A percentile compares a stretch with the other conserved stretches of the same genome.
phyloP scores from a whole-genome alignment of 768 basidiomycete genomes.

The Leucosporidium scottii region DNA sequence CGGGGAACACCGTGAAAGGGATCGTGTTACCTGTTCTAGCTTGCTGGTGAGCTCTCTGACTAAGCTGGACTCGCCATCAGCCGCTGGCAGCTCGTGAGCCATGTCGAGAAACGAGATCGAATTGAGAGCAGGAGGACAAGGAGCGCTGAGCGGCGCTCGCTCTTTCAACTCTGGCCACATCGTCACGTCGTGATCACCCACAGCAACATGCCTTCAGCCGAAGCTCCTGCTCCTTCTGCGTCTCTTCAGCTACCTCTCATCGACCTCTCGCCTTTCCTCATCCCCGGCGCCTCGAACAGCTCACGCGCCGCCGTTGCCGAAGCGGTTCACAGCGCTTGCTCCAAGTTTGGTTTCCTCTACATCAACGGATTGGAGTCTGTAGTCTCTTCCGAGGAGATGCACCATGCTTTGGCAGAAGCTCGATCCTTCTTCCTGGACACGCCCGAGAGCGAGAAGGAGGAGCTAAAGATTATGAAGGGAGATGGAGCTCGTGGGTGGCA shows the following conservation, averaged over 20 bases:
- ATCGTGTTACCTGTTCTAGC: no score
- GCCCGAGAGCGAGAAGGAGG: constrained; percentile 71
- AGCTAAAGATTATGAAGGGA: constrained; percentile 58
- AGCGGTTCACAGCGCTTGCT: neutral
- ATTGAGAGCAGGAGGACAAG: no score
- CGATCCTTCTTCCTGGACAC: constrained; percentile 60
- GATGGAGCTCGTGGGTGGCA: constrained; percentile 78
- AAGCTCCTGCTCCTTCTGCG: no score
- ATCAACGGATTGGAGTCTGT: constrained; percentile 58
- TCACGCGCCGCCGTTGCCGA: neutral
- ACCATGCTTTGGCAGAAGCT: constrained; percentile 59
- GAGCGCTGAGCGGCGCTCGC: no score
- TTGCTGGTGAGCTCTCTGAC: no score
- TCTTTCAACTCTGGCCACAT: no score
- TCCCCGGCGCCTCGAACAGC: neutral
- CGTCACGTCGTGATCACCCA: no score
- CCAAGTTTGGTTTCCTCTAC: constrained; percentile 79
- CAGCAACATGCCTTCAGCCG: no score
- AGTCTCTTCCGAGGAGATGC: constrained; percentile 54
- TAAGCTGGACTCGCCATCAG: no score
- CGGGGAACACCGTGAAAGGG: no score
- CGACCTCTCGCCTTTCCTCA: neutral
- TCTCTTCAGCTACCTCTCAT: neutral
- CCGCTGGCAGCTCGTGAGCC: no score
- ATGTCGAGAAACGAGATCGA: no score